Evolutionary conservation across 257 asterid genomes (phyloP).

Genomic region (Ligustrum vulgare): DNA sequence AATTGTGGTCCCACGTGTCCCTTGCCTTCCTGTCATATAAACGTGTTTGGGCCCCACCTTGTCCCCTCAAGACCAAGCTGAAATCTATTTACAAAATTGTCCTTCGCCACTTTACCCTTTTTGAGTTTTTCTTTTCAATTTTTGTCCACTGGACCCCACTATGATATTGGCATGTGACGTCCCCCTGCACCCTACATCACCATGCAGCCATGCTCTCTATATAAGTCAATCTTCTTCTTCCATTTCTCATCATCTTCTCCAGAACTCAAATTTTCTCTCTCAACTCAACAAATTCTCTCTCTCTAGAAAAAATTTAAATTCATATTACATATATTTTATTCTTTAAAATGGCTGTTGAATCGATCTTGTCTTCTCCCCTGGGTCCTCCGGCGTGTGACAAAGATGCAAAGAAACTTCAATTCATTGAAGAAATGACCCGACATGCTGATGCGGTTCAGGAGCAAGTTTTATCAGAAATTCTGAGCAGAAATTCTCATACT

Average conservation of each 20-base stretch:
- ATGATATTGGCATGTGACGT: constrained; percentile 52
- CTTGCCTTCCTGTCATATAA: constrained; percentile 26
- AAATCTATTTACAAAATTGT: constrained; percentile 31
- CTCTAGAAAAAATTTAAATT: not conserved
- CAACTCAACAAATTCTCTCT: not conserved
- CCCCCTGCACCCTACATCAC: constrained; percentile 23
- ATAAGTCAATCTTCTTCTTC: constrained; percentile 34
- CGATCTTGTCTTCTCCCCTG: constrained; percentile 65
- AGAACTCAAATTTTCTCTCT: not conserved
- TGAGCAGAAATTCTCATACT: constrained; percentile 63
- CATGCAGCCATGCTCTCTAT: constrained; percentile 47
- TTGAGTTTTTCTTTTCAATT: constrained; percentile 29
- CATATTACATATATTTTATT: not conserved
- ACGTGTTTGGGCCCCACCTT: constrained; percentile 34
- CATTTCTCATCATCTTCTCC: constrained; percentile 27
- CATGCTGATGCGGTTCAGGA: constrained; percentile 79
- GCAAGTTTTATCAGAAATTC: constrained; percentile 60
- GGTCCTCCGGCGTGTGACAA: constrained; percentile 91
- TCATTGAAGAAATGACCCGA: constrained; percentile 89
- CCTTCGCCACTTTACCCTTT: constrained; percentile 27
- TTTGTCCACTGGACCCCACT: constrained; percentile 24
- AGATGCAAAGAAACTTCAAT: constrained; percentile 84
- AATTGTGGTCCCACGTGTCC: constrained; percentile 43
- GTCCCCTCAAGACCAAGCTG: constrained; percentile 33
- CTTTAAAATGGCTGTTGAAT: constrained; percentile 73